These are phyloP conservation scores for Boletales sp. DNA, from an alignment of 768 basidiomycete genomes.

Conservation along the genomic window DNA sequence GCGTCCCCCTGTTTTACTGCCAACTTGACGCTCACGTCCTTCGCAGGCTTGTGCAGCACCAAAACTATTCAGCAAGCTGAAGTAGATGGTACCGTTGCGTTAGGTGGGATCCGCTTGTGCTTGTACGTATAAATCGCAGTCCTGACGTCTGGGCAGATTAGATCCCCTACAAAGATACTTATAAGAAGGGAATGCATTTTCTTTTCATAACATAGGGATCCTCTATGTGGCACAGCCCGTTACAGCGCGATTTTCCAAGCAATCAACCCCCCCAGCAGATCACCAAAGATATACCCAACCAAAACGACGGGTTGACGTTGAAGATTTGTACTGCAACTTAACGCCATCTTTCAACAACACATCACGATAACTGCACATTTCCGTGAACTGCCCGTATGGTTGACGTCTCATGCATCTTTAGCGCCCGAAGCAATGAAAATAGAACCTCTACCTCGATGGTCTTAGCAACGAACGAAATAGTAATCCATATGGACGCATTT, in stretches of 20 bases:
- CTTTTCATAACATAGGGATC: neutral
- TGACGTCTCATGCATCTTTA: too few species aligned
- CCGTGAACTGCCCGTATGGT: too few species aligned
- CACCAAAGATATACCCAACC: too few species aligned
- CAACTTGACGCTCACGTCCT: conserved; percentile 2
- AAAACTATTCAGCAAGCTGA: conserved; percentile 78
- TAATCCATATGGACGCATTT: conserved; percentile 11
- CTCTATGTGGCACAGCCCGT: too few species aligned
- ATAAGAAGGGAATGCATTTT: conserved; percentile 11
- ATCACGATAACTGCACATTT: too few species aligned
- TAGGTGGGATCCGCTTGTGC: conserved; percentile 14
- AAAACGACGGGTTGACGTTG: too few species aligned
- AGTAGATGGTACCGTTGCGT: conserved; percentile 14
- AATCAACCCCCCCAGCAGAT: too few species aligned
- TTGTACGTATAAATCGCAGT: neutral
- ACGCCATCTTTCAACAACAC: too few species aligned
- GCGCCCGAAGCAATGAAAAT: neutral
- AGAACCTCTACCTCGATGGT: conserved; percentile 9
- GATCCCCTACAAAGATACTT: conserved; percentile 3
- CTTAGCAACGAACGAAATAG: conserved; percentile 15
- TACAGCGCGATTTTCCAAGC: too few species aligned
- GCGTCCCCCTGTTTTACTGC: conserved; percentile 28
- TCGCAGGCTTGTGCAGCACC: conserved; percentile 58
- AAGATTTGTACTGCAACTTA: too few species aligned
- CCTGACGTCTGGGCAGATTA: conserved; percentile 11